phyloP scores from a whole-genome alignment of 1,139 yeast genomes.

The Neolecta irregularis region DNA sequence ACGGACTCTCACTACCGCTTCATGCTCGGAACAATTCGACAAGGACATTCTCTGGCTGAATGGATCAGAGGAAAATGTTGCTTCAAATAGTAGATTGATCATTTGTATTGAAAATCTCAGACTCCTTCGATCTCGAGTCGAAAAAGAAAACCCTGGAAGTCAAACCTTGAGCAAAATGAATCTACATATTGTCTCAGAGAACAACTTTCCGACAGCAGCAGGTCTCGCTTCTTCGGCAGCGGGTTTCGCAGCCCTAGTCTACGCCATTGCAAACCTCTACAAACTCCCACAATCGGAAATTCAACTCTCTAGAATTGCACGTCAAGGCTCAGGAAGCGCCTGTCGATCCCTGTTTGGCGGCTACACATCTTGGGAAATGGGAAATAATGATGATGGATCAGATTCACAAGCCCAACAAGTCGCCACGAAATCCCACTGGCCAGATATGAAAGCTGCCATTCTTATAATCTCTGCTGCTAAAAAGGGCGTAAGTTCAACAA shows the following conservation, averaged over 20 bases:
- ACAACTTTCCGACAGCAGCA: slow-evolving; percentile 98
- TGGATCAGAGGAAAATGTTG: slow-evolving; percentile 50
- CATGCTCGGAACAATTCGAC: slow-evolving; percentile 43
- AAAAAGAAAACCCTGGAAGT: slow-evolving; percentile 34
- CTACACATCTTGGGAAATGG: slow-evolving; percentile 99
- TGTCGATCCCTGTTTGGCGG: slow-evolving; percentile 96
- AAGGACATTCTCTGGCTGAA: slow-evolving; percentile 67
- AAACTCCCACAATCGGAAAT: slow-evolving; percentile 66
- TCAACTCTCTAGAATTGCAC: slow-evolving; percentile 80
- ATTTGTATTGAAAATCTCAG: slow-evolving; percentile 72
- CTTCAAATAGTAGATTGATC: slow-evolving; percentile 49
- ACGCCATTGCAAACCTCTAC: slow-evolving; percentile 69
- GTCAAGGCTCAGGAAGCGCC: slow-evolving; percentile 97
- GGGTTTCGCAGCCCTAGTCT: slow-evolving; percentile 90
- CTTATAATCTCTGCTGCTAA: slow-evolving; percentile 84
- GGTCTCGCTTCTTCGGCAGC: slow-evolving; percentile 97
- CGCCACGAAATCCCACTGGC: slow-evolving; percentile 79
- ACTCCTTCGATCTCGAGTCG: slow-evolving; percentile 40
- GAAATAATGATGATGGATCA: slow-evolving; percentile 48
- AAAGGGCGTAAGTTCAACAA: slow-evolving; percentile 86
- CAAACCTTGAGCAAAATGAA: slow-evolving; percentile 50
- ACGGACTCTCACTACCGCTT: slow-evolving; percentile 79
- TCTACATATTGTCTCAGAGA: slow-evolving; percentile 75
- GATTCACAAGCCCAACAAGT: slow-evolving; percentile 90
- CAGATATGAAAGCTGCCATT: slow-evolving; percentile 78